These are phyloP conservation scores for Lenzites betulinus DNA, from an alignment of 768 basidiomycete genomes.

Conservation along the genomic window DNA sequence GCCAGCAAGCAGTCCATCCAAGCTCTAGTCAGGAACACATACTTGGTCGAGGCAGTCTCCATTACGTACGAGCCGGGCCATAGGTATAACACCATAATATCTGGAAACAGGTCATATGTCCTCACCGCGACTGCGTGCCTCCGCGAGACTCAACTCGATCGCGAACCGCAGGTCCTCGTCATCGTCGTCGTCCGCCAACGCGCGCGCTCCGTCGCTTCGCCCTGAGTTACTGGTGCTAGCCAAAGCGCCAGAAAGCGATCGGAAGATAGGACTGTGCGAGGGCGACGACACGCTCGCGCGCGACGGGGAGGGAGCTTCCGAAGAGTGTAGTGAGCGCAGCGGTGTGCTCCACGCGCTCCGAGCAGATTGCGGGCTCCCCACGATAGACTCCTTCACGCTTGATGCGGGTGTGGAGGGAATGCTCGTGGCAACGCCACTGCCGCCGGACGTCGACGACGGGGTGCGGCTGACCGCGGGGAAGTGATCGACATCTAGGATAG, in stretches of 20 bases:
- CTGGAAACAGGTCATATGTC: slow-evolving; percentile 7
- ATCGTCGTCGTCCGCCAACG: slow-evolving; percentile 47
- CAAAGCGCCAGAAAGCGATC: background rate
- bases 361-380: slow-evolving; percentile 26
- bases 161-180: slow-evolving; percentile 68
- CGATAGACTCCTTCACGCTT: slow-evolving; percentile 18
- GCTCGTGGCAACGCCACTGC: slow-evolving; percentile 12
- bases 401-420: slow-evolving; percentile 18
- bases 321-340: slow-evolving; percentile 25
- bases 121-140: slow-evolving; percentile 46
- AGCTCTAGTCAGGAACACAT: background rate
- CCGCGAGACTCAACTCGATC: slow-evolving; percentile 71
- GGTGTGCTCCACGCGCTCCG: slow-evolving; percentile 37
- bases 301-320: slow-evolving; percentile 25
- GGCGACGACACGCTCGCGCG: slow-evolving; percentile 2
- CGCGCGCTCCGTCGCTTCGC: background rate
- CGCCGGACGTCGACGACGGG: slow-evolving; percentile 27
- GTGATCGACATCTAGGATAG: slow-evolving; percentile 30
- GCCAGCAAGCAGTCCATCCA: no score
- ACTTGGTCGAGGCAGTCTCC: background rate
- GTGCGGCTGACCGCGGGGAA: slow-evolving; percentile 40
- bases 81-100: background rate
- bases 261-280: slow-evolving; percentile 13
- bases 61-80: background rate
- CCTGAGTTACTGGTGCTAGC: background rate